These are phyloP conservation scores for Rhinocladiella mackenziei DNA, from an alignment of 2,329 filamentous ascomycete genomes.

Conservation along the genomic window DNA sequence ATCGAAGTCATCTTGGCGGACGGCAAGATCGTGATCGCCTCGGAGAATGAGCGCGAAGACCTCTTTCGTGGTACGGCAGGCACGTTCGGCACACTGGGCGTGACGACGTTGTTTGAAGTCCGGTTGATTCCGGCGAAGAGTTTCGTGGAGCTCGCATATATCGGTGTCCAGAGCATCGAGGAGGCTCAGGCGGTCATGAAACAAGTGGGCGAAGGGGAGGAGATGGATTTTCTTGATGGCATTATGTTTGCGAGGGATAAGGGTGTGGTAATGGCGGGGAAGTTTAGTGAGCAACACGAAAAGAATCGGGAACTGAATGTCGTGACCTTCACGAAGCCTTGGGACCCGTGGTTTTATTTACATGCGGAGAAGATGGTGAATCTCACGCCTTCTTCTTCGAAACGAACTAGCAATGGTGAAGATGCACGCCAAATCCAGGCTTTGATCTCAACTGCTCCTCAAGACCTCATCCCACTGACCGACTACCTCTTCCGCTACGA, in stretches of 20 bases:
- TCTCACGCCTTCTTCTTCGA: too few relatives aligned
- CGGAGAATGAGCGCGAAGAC: conserved; percentile 53
- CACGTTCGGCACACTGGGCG: conserved; percentile 63
- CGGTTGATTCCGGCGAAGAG: conserved; percentile 44
- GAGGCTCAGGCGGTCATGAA: conserved; percentile 38
- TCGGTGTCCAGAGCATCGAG: conserved; percentile 40
- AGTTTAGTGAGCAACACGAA: conserved; percentile 47
- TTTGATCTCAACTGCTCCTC: neutral
- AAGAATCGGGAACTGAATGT: conserved; percentile 10
- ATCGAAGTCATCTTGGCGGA: conserved; percentile 64
- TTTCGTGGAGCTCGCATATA: conserved; percentile 50
- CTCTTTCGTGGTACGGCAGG: conserved; percentile 63
- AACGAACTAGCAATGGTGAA: neutral
- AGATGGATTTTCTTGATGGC: conserved; percentile 48
- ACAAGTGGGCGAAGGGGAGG: conserved; percentile 38
- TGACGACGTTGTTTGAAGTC: conserved; percentile 56
- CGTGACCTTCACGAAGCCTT: conserved; percentile 27
- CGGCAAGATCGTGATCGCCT: conserved; percentile 55
- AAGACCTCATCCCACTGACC: conserved; percentile 33
- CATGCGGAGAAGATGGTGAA: conserved; percentile 32
- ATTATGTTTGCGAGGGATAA: conserved; percentile 46
- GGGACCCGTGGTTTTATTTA: conserved; percentile 52
- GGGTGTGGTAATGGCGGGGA: conserved; percentile 60
- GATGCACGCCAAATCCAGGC: neutral
- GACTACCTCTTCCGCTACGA: conserved; percentile 50